Conservation (phyloP, 805 yeast genomes). For the Kodamaea sagamina region DNA sequence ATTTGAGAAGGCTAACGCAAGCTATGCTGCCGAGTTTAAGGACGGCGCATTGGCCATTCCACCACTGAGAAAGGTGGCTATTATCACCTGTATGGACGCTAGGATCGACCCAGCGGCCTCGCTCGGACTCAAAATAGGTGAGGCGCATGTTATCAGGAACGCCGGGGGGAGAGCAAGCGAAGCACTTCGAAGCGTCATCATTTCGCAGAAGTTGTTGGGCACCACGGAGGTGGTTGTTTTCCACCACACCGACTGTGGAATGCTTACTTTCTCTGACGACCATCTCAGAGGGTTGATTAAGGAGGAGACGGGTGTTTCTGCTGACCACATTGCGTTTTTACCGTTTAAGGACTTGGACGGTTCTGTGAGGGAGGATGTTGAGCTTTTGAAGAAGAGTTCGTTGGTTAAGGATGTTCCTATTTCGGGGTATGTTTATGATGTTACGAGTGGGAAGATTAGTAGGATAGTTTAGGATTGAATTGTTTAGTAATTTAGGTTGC, state of each 20-base stretch:
- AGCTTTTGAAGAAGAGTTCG: slow-evolving; percentile 27
- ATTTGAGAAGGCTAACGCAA: slow-evolving; percentile 20
- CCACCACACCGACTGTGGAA: slow-evolving; percentile 48
- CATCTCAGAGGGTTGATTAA: slow-evolving; percentile 28
- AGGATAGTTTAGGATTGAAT: slow-evolving; percentile 23
- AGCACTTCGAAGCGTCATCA: slow-evolving; percentile 40
- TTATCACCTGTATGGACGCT: slow-evolving; percentile 45
- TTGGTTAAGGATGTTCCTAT: slow-evolving; percentile 40
- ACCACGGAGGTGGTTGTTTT: slow-evolving; percentile 41
- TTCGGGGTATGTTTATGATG: slow-evolving; percentile 42
- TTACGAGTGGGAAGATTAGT: slow-evolving; percentile 34
- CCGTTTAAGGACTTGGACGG: slow-evolving; percentile 37
- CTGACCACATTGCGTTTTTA: slow-evolving; percentile 34
- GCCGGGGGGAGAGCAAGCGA: slow-evolving; percentile 47
- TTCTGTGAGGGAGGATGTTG: slow-evolving; percentile 40
- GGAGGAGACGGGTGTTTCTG: slow-evolving; percentile 30
- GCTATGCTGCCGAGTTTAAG: slow-evolving; percentile 24
- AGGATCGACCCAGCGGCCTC: slow-evolving; percentile 40
- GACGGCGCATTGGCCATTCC: slow-evolving; percentile 40
- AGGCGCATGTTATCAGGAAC: slow-evolving; percentile 46
- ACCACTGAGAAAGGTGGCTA: slow-evolving; percentile 37
- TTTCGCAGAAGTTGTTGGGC: slow-evolving; percentile 42
- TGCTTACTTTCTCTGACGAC: slow-evolving; percentile 42
- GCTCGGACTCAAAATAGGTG: slow-evolving; percentile 41
- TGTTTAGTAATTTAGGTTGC: too few species aligned